phyloP scores from a whole-genome alignment of 2,329 filamentous ascomycete species.

The Fusarium zealandicum region DNA sequence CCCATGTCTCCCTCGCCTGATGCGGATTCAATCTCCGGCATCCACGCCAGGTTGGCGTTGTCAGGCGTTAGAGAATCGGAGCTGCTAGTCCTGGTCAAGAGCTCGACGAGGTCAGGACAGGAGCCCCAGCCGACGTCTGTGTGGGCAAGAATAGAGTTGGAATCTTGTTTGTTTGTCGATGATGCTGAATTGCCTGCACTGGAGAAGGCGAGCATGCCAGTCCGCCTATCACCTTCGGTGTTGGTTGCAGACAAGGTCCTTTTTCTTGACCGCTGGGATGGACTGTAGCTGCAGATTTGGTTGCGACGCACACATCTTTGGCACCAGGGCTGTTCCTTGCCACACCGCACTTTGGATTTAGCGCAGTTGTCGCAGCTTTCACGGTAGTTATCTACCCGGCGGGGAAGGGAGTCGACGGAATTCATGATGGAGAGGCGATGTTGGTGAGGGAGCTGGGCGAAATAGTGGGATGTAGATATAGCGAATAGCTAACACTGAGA shows the following conservation, averaged over 20 bases:
- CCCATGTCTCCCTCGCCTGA: not conserved
- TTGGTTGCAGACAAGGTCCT: not conserved
- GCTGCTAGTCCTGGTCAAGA: conserved; percentile 1
- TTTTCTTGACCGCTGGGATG: conserved; percentile 9
- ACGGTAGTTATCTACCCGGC: conserved; percentile 6
- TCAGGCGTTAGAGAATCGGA: conserved; percentile 1
- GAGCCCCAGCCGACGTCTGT: conserved; percentile 1
- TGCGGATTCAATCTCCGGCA: not conserved
- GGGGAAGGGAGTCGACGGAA: not conserved
- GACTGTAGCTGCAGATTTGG: conserved; percentile 5
- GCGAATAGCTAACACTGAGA: no score
- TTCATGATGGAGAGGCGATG: not conserved
- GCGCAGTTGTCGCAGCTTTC: conserved; percentile 12
- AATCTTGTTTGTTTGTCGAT: not conserved
- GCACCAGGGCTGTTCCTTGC: conserved; percentile 11
- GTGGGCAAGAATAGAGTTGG: not conserved
- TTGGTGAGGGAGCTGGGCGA: no score
- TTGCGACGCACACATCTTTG: conserved; percentile 2
- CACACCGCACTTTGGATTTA: conserved; percentile 10
- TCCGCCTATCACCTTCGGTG: not conserved
- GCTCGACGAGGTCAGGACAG: conserved; percentile 4
- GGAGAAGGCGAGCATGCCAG: not conserved
- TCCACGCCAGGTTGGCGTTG: conserved; percentile 1
- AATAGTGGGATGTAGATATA: no score
- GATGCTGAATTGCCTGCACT: not conserved